These are phyloP conservation scores for Volvariella volvacea DNA, from an alignment of 1,284 basidiomycete species.

Conservation along the genomic window DNA sequence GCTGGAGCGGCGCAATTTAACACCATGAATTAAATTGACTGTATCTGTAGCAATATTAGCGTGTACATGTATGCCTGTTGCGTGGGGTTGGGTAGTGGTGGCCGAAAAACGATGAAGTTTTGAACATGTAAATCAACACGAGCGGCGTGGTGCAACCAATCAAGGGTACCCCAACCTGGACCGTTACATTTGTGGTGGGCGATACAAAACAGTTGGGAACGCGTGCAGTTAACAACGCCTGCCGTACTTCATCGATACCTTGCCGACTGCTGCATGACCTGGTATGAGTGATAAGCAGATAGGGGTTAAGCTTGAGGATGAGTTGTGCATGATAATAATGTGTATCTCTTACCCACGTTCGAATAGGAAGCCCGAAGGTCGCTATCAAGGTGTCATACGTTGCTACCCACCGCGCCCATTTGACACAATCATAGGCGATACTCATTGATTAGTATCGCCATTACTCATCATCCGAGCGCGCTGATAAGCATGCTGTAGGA, in stretches of 20 bases:
- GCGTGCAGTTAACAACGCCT: no score
- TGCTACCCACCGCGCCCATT: not conserved
- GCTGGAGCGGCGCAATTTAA: slow-evolving; percentile 19
- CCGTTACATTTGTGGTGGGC: slow-evolving; percentile 65
- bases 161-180: no score
- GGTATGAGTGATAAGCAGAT: slow-evolving; percentile 72
- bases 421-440: no score
- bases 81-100: no score
- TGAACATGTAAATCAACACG: no score
- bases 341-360: not conserved
- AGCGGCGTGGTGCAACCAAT: no score
- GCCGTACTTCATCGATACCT: not conserved
- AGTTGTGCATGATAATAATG: not conserved
- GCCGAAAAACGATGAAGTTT: no score
- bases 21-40: not conserved
- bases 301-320: not conserved
- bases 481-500: no score
- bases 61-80: no score
- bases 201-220: slow-evolving; percentile 96
- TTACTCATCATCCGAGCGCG: no score
- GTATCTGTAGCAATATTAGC: no score
- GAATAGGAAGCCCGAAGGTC: not conserved
- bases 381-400: not conserved
- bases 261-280: slow-evolving; percentile 96
- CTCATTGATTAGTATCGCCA: no score